Evolutionary conservation across 2,329 filamentous ascomycete species (phyloP).

Genomic region (Alternaria conjuncta): DNA sequence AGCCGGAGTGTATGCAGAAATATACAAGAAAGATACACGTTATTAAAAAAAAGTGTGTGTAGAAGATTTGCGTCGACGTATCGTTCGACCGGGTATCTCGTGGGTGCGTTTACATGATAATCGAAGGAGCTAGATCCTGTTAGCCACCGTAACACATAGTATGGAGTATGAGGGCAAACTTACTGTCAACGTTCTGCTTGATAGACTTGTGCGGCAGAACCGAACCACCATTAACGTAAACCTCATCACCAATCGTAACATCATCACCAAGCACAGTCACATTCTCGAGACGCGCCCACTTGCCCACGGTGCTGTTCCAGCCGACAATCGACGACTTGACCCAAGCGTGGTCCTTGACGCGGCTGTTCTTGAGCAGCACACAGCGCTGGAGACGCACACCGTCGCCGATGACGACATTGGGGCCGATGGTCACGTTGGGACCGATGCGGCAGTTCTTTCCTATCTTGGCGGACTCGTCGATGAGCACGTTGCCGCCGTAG

Average conservation of each 20-base stretch:
- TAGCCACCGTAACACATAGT: conserved; percentile 1
- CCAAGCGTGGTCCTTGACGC: conserved; percentile 99
- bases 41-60: conserved; percentile 44
- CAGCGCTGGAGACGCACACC: conserved; percentile 93
- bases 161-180: conserved; percentile 13
- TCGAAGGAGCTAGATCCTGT: conserved; percentile 48
- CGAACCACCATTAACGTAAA: conserved; percentile 97
- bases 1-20: conserved; percentile 33
- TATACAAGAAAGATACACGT: conserved; percentile 43
- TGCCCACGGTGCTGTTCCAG: conserved; percentile 96
- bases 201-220: conserved; percentile 98
- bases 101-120: conserved; percentile 52
- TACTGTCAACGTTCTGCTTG: conserved; percentile 88
- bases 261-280: conserved; percentile 98
- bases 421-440: conserved; percentile 94
- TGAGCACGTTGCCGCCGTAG: conserved; percentile 92
- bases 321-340: conserved; percentile 98
- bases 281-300: conserved; percentile 96
- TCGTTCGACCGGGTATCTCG: conserved; percentile 16
- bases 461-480: conserved; percentile 93
- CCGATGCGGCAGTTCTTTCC: conserved; percentile 98
- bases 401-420: conserved; percentile 89
- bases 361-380: conserved; percentile 85
- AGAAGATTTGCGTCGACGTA: conserved; percentile 6
- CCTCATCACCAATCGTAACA: conserved; percentile 95